Conservation (phyloP, 805 yeast species). For the Jamesozyma gamospora region DNA sequence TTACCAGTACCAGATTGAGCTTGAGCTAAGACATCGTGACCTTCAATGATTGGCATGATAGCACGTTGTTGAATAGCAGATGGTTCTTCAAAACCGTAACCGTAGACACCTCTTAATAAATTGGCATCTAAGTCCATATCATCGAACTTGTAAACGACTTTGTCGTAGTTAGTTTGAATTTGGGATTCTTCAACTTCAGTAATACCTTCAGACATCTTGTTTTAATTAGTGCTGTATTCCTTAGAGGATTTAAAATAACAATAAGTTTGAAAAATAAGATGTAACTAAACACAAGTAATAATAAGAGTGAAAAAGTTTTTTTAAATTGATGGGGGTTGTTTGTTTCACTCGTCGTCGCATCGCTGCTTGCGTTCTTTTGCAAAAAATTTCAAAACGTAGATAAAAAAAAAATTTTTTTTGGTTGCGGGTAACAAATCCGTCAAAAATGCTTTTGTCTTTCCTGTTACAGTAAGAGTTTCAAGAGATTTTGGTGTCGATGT, state of each 20-base stretch:
- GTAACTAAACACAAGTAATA: no score
- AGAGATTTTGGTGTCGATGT: no score
- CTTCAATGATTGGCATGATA: slow-evolving; percentile 85
- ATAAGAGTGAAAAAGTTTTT: neutral
- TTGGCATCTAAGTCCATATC: slow-evolving; percentile 66
- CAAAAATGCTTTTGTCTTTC: neutral
- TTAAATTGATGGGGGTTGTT: neutral
- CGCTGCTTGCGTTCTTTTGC: neutral
- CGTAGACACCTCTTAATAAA: slow-evolving; percentile 57
- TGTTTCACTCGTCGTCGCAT: neutral
- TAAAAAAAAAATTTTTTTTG: neutral
- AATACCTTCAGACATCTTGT: slow-evolving; percentile 45
- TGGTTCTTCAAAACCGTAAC: slow-evolving; percentile 91
- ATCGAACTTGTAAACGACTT: slow-evolving; percentile 68
- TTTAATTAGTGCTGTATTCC: neutral
- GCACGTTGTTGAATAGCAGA: slow-evolving; percentile 98
- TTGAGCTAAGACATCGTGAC: slow-evolving; percentile 94
- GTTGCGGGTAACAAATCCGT: neutral
- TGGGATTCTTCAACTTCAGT: slow-evolving; percentile 71
- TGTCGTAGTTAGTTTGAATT: slow-evolving; percentile 94
- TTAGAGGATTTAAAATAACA: no score
- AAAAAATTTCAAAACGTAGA: neutral
- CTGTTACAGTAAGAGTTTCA: no score
- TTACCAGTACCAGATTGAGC: slow-evolving; percentile 99
- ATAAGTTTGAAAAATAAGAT: no score